phyloP scores from a whole-genome alignment of 2,329 filamentous ascomycete genomes.

The Scedosporium aurantiacum region DNA sequence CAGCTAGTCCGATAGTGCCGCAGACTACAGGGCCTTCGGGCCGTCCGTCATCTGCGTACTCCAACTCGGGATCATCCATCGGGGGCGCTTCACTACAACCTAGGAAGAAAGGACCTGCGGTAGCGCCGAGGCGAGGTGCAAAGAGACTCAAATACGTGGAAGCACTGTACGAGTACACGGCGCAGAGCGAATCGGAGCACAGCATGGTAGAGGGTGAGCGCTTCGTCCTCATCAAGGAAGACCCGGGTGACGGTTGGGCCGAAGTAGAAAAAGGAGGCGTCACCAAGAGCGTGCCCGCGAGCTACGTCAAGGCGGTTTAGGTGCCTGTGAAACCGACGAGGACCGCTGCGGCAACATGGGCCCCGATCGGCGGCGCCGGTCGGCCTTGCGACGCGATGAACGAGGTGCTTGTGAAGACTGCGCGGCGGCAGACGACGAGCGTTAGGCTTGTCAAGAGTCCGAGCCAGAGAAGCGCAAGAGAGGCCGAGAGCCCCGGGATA shows the following conservation, averaged over 20 bases:
- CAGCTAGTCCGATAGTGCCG: conserved; percentile 33
- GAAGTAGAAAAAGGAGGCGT: conserved; percentile 88
- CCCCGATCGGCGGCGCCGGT: not conserved
- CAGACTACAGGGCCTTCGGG: conserved; percentile 34
- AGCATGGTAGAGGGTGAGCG: conserved; percentile 84
- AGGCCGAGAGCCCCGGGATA: not conserved
- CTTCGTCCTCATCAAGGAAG: conserved; percentile 80
- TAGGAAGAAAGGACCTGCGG: conserved; percentile 85
- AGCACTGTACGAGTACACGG: conserved; percentile 83
- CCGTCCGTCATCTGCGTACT: conserved; percentile 67
- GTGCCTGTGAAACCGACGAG: conserved; percentile 8
- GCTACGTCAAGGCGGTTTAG: conserved; percentile 73
- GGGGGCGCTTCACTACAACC: conserved; percentile 13
- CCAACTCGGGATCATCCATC: conserved; percentile 63
- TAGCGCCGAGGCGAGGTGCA: conserved; percentile 79
- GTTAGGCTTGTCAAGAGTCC: conserved; percentile 5
- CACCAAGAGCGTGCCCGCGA: conserved; percentile 83
- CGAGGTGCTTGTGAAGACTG: conserved; percentile 3
- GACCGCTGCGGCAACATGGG: not conserved
- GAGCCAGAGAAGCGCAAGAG: conserved; percentile 1
- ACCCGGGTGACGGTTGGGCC: conserved; percentile 89
- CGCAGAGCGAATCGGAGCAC: conserved; percentile 76
- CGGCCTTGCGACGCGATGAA: not conserved
- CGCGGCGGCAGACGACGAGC: conserved; percentile 6
- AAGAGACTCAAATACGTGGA: conserved; percentile 93